Conservation (phyloP, 1,284 basidiomycete genomes). For the Somion occarium region DNA sequence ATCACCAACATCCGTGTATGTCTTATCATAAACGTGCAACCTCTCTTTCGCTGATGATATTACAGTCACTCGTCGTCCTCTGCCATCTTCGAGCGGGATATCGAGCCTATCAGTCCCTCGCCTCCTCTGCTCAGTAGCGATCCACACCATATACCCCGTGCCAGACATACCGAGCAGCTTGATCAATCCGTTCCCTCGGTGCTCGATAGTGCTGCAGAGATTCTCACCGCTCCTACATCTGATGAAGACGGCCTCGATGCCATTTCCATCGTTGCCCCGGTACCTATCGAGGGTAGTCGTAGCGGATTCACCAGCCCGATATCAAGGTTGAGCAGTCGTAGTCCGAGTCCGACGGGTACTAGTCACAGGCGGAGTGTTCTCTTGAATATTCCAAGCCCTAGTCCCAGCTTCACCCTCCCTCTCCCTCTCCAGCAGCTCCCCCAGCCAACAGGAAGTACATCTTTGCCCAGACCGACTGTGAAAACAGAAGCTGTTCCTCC, state of each 20-base stretch:
- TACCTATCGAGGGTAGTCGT: conserved; percentile 30
- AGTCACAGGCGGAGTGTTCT: conserved; percentile 28
- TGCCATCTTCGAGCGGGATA: conserved; percentile 80
- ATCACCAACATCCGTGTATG: conserved; percentile 71
- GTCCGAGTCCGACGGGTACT: conserved; percentile 43
- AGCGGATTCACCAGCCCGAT: conserved; percentile 65
- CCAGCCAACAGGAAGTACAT: conserved; percentile 7
- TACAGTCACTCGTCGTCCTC: conserved; percentile 69
- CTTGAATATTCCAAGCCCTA: conserved; percentile 27
- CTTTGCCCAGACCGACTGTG: conserved; percentile 23
- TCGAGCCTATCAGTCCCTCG: conserved; percentile 61
- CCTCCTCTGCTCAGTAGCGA: conserved; percentile 42
- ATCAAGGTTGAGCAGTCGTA: conserved; percentile 57
- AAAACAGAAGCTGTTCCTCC: conserved; percentile 15
- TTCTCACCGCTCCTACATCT: conserved; percentile 44
- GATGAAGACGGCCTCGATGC: conserved; percentile 42
- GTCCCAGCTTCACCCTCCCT: conserved; percentile 22
- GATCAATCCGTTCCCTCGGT: conserved; percentile 73
- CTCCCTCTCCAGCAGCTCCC: conserved; percentile 13
- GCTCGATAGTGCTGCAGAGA: conserved; percentile 65
- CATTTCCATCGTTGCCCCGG: conserved; percentile 56
- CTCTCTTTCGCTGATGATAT: conserved; percentile 7
- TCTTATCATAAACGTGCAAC: conserved; percentile 13
- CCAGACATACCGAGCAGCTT: conserved; percentile 63
- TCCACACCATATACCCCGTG: conserved; percentile 68